These are phyloP conservation scores for Lagerstroemia speciosa DNA, from an alignment of 345 rosid genomes.

Conservation along the genomic window DNA sequence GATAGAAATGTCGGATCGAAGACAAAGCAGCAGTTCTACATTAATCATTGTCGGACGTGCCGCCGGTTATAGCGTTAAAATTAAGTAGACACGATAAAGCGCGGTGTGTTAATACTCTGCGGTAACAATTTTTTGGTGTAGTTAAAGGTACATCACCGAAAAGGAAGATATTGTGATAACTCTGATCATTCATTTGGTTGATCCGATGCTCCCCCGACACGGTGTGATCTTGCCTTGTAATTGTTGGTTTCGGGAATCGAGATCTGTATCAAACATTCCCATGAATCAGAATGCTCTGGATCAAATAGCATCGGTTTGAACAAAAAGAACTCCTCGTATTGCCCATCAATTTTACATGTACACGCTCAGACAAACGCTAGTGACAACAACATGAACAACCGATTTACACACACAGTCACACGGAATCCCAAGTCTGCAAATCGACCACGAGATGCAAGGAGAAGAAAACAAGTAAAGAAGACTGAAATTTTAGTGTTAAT, in stretches of 20 bases:
- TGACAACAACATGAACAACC: background rate
- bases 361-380: background rate
- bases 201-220: no score
- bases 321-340: background rate
- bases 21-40: background rate
- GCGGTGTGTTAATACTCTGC: background rate
- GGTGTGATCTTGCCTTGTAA: no score
- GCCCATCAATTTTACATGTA: background rate
- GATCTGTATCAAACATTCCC: no score
- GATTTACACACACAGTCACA: background rate
- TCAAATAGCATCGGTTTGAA: no score
- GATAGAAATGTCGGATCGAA: background rate
- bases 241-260: no score
- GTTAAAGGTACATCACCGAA: background rate
- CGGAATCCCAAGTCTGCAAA: background rate
- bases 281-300: no score
- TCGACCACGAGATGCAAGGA: background rate
- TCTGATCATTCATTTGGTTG: no score
- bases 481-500: background rate
- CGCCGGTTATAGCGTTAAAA: background rate
- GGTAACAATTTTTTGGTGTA: background rate
- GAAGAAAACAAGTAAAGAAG: background rate
- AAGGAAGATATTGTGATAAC: no score
- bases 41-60: slow-evolving; percentile 3
- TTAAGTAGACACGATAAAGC: background rate